Base-by-base conservation (phyloP, 2,329 filamentous ascomycete species). In the Ramularia endophylla region DNA sequence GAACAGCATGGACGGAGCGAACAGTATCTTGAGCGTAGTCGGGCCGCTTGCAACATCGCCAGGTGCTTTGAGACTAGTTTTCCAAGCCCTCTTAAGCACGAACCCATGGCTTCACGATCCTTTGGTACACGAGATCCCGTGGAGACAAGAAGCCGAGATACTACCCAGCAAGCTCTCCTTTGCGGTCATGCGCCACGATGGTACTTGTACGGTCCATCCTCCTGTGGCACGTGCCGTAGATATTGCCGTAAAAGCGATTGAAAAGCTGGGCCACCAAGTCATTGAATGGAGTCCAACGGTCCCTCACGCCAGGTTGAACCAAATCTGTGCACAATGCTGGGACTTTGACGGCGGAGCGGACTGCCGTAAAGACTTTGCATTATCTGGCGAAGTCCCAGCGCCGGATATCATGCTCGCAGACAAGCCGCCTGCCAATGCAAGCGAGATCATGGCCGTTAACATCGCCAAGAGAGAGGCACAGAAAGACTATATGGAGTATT, bases 31-130 rank as follows among this genome's bases (percentile, higher is more conserved):
- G 2, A 82, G 76, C 0, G 77, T 82, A 1, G 71, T 82, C 9
- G 83, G 81, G 0, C 79, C 80, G 0, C 58, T 87, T 11, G 75
- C 75, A 0, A 74, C 73, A 0, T 78, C 74, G 1, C 62, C 74
- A 1, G 66, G 69, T 1, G 73, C 72, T 0, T 53, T 85, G 9
- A 71, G 70, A 28, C 60, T 85, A 3, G 54, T 80, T 2, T 68
- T 78, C 2, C 72, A 77, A 51, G 64, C 73, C 0, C 56, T 85
- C 2, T 63, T 87, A 1, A 66, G 65, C 9, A 71, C 71, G 22
- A 53, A 77, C 39, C 83, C 83, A 0, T 87, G 83, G 83, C 61
- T 78, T 1, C 64, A 75, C 48, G 83, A 87, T 57, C 81, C 83
- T 0, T 63, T 80, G 0, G 78, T 81, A 0, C 63, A 78, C 29